These are phyloP conservation scores for Talaromyces sp. DNA, from an alignment of 2,329 filamentous ascomycete genomes.

Conservation along the genomic window DNA sequence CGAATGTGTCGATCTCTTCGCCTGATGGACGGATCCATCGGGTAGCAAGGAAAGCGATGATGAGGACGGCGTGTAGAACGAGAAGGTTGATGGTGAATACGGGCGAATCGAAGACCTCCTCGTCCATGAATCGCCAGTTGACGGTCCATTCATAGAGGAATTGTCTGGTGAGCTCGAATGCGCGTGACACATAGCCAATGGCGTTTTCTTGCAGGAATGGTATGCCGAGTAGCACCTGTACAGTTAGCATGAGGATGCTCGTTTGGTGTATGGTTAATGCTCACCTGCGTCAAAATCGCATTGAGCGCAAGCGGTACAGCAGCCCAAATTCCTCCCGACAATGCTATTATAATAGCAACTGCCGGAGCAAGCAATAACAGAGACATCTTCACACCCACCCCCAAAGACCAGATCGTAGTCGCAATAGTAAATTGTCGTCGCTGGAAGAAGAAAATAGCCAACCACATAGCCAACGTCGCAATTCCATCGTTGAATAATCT, in stretches of 20 bases:
- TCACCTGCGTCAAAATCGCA: slow-evolving; percentile 75
- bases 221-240: slow-evolving; percentile 51
- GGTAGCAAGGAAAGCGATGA: slow-evolving; percentile 63
- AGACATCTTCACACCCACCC: slow-evolving; percentile 94
- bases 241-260: slow-evolving; percentile 12
- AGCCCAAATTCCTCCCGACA: slow-evolving; percentile 65
- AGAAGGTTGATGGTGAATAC: slow-evolving; percentile 69
- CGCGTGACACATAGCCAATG: slow-evolving; percentile 71
- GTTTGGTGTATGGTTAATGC: slow-evolving; percentile 23
- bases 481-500: slow-evolving; percentile 96
- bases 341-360: slow-evolving; percentile 71
- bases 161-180: slow-evolving; percentile 86
- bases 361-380: slow-evolving; percentile 79
- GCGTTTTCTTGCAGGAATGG: slow-evolving; percentile 68
- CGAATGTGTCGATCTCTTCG: slow-evolving; percentile 57
- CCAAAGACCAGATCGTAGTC: slow-evolving; percentile 70
- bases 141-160: slow-evolving; percentile 99
- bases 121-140: slow-evolving; percentile 95
- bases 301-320: slow-evolving; percentile 68
- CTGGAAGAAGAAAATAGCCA: slow-evolving; percentile 77
- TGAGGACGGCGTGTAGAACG: slow-evolving; percentile 62
- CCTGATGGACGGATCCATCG: slow-evolving; percentile 72
- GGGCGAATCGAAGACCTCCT: slow-evolving; percentile 72
- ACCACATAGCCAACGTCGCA: slow-evolving; percentile 78
- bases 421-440: slow-evolving; percentile 70